These are phyloP conservation scores for Paramecium biaurelia DNA, from an alignment of 73 alveolate species.

Conservation along the genomic window DNA sequence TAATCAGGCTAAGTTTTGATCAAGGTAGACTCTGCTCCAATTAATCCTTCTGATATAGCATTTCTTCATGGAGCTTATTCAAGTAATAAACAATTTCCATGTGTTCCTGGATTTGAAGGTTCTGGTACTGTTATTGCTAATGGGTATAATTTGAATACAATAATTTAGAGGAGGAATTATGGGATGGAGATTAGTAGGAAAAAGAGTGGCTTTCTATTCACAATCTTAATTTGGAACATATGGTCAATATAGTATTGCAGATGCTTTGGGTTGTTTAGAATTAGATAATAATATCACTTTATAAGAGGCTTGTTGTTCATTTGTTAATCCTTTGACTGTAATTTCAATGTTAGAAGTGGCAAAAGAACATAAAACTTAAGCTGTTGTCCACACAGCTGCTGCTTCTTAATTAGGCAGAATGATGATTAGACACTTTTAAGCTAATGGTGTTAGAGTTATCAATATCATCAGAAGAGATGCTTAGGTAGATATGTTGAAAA, in stretches of 20 bases:
- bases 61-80: conserved; percentile 71
- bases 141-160: conserved; percentile 63
- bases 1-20: conserved; percentile 80
- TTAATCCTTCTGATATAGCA: conserved; percentile 84
- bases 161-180: conserved; percentile 77
- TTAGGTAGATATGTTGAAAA: conserved; percentile 67
- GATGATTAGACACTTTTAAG: conserved; percentile 65
- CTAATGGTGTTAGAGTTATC: conserved; percentile 68
- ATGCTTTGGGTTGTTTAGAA: conserved; percentile 70
- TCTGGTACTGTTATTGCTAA: conserved; percentile 74
- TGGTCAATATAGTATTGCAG: conserved; percentile 82
- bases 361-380: conserved; percentile 48
- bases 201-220: conserved; percentile 78
- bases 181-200: conserved; percentile 87
- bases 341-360: conserved; percentile 64
- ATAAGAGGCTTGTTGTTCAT: conserved; percentile 71
- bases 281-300: conserved; percentile 64
- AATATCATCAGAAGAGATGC: conserved; percentile 84
- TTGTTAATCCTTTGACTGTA: conserved; percentile 81
- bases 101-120: conserved; percentile 76
- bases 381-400: conserved; percentile 83
- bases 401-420: conserved; percentile 81
- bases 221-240: conserved; percentile 68
- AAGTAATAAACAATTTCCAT: conserved; percentile 62
- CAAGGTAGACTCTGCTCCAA: conserved; percentile 83